phyloP scores from a whole-genome alignment of 768 basidiomycete species.

The Rhodotorula graminis region DNA sequence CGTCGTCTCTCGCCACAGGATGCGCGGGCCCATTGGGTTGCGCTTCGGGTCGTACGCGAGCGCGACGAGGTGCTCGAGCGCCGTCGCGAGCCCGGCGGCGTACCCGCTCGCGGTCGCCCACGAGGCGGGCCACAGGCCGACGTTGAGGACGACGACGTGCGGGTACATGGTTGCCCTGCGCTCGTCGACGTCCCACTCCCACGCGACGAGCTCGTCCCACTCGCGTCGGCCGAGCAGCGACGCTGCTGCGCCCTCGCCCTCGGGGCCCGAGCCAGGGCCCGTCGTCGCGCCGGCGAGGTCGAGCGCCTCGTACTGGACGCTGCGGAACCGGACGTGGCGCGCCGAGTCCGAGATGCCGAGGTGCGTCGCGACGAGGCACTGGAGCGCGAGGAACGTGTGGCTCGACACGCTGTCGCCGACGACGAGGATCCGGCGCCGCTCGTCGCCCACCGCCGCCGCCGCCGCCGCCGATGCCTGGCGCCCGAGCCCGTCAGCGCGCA shows the following conservation, averaged over 20 bases:
- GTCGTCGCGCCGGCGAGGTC: not conserved
- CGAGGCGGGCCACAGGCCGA: not conserved
- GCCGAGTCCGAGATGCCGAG: no score
- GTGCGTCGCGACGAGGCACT: not conserved
- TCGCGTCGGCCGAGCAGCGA: no score
- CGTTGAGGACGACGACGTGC: constrained; percentile 8
- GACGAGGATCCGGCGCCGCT: not conserved
- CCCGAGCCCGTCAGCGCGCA: not conserved
- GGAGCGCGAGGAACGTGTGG: constrained; percentile 6
- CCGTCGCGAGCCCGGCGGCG: not conserved
- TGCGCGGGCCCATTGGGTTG: not conserved
- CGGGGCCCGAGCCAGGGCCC: not conserved
- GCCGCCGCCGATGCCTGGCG: no score
- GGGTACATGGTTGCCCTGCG: not conserved
- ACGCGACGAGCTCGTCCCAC: not conserved
- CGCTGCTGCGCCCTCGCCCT: no score
- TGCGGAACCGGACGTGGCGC: not conserved
- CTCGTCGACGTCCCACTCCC: constrained; percentile 1
- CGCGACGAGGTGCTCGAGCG: not conserved
- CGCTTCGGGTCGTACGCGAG: not conserved
- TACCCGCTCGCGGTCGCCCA: not conserved
- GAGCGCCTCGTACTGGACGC: constrained; percentile 8
- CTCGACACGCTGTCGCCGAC: constrained; percentile 7
- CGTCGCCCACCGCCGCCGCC: no score
- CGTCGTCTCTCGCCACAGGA: constrained; percentile 10